Percentiles rank a stretch among this genome's conserved stretches.
Conservation (phyloP, 192 early-diverging fungal genomes). For the Geranomyces variabilis region DNA sequence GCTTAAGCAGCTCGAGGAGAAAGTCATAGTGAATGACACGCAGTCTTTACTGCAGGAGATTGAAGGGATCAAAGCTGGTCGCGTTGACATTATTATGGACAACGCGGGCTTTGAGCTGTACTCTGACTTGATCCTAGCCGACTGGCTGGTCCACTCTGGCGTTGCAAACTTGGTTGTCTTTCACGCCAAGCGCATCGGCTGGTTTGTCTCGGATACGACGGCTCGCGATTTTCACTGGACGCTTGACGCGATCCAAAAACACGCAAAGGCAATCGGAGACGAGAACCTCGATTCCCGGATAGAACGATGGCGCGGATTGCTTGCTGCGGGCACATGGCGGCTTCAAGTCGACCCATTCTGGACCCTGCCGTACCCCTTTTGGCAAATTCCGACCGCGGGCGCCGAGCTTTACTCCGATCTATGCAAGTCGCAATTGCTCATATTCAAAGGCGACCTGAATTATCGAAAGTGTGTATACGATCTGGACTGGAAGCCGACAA, state of each 20-base stretch:
- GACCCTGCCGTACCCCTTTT: slow-evolving; percentile 82
- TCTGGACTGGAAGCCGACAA: slow-evolving; percentile 80
- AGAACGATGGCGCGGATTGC: slow-evolving; percentile 66
- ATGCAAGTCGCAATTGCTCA: slow-evolving; percentile 62
- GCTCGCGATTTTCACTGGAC: slow-evolving; percentile 78
- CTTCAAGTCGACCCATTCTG: slow-evolving; percentile 80
- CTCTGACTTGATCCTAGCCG: slow-evolving; percentile 84
- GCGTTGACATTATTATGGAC: slow-evolving; percentile 86
- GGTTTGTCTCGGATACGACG: slow-evolving; percentile 95
- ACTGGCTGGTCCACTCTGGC: slow-evolving; percentile 74
- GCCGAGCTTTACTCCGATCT: slow-evolving; percentile 67
- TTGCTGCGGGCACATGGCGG: slow-evolving; percentile 67
- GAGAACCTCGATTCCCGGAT: slow-evolving; percentile 40
- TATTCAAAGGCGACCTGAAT: slow-evolving; percentile 98
- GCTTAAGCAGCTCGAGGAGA: slow-evolving; percentile 53
- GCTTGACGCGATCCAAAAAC: slow-evolving; percentile 43
- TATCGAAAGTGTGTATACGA: slow-evolving; percentile 96
- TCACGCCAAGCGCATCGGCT: slow-evolving; percentile 87
- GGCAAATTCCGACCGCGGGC: slow-evolving; percentile 71
- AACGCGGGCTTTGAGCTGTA: slow-evolving; percentile 90
- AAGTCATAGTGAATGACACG: slow-evolving; percentile 75
- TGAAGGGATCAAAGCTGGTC: slow-evolving; percentile 51
- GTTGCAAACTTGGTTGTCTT: slow-evolving; percentile 72
- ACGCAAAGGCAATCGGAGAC: slow-evolving; percentile 36
- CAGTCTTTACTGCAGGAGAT: slow-evolving; percentile 63